These are phyloP conservation scores for Biscogniauxia sp. DNA, from an alignment of 2,329 filamentous ascomycete genomes.

Conservation along the genomic window DNA sequence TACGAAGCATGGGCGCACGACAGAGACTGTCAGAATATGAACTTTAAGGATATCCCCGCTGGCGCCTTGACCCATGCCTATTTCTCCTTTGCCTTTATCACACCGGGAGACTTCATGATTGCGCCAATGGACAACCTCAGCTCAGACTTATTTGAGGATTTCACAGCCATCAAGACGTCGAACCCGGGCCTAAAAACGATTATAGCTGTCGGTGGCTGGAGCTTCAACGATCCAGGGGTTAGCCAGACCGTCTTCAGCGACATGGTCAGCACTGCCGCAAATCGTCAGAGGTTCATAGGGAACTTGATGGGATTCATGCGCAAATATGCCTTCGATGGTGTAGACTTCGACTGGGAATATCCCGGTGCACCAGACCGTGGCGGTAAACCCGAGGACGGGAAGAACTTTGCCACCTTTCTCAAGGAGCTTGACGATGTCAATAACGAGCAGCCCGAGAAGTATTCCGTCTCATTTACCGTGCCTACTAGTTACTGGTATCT, in stretches of 20 bases:
- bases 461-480: conserved; percentile 3
- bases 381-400: not conserved
- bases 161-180: conserved; percentile 34
- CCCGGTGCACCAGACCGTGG: conserved; percentile 4
- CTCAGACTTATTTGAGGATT: conserved; percentile 15
- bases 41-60: conserved; percentile 35
- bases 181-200: conserved; percentile 8
- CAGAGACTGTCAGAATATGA: not conserved
- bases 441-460: not conserved
- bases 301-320: conserved; percentile 8
- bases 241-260: too few relatives aligned
- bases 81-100: conserved; percentile 36
- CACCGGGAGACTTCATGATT: conserved; percentile 29
- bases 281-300: conserved; percentile 3
- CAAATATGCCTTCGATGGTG: conserved; percentile 11
- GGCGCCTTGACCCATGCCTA: conserved; percentile 38
- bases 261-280: not conserved
- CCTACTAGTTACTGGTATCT: conserved; percentile 12
- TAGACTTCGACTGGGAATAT: conserved; percentile 17
- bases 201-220: conserved; percentile 10
- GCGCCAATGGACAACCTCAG: conserved; percentile 25
- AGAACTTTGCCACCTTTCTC: conserved; percentile 1
- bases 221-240: conserved; percentile 3
- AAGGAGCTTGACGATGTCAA: not conserved
- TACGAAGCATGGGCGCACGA: not conserved